Conservation (phyloP, 441 rosid species). For the Gossypium lobatum region DNA sequence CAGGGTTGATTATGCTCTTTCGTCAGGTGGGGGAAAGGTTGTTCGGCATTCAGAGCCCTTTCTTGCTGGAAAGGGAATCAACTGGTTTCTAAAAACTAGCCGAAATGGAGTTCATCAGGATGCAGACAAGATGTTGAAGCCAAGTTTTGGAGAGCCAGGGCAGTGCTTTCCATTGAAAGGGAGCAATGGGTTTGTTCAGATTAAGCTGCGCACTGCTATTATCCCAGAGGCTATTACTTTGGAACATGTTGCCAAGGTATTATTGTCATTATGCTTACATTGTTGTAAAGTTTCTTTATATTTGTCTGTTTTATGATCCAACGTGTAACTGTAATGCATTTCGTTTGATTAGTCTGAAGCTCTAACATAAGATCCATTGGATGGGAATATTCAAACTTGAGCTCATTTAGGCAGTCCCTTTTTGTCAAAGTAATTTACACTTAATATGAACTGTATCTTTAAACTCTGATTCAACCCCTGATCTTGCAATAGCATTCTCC, state of each 20-base stretch:
- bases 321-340: neutral
- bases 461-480: neutral
- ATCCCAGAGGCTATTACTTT: constrained; percentile 79
- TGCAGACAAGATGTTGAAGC: constrained; percentile 73
- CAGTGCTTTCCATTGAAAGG: constrained; percentile 90
- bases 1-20: constrained; percentile 67
- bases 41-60: constrained; percentile 67
- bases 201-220: constrained; percentile 64
- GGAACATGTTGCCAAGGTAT: constrained; percentile 81
- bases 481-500: neutral
- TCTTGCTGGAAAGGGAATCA: constrained; percentile 31
- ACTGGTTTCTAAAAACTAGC: constrained; percentile 33
- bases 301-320: neutral
- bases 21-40: constrained; percentile 61
- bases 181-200: constrained; percentile 64
- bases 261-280: constrained; percentile 26
- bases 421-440: neutral
- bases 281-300: neutral
- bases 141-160: constrained; percentile 96
- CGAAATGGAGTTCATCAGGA: constrained; percentile 38
- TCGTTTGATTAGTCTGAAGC: neutral
- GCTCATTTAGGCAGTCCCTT: neutral
- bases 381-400: neutral
- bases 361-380: neutral
- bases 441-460: neutral